A percentile compares a stretch with the other conserved stretches of the same genome.
Evolutionary conservation across 164 flowering plant genomes (phyloP).

Genomic region (Magnolia sinica): DNA sequence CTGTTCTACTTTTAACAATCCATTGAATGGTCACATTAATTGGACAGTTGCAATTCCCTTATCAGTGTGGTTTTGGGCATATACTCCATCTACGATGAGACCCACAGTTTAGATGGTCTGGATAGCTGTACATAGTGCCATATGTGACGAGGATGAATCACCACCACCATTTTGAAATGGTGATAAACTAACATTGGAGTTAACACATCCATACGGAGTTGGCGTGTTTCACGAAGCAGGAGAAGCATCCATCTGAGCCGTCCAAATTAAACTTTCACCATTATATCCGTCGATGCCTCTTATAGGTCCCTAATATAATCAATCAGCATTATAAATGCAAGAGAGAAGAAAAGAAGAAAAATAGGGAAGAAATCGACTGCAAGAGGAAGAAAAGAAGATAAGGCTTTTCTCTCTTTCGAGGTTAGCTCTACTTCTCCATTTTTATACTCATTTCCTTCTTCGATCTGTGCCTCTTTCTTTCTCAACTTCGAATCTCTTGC

Average conservation of each 20-base stretch:
- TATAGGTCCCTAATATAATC: neutral
- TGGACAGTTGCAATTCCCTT: too few species aligned
- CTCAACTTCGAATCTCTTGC: neutral
- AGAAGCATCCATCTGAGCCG: neutral
- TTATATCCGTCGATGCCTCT: neutral
- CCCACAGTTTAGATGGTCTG: too few species aligned
- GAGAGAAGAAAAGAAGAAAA: neutral
- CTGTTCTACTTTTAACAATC: too few species aligned
- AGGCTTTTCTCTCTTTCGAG: neutral
- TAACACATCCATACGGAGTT: neutral
- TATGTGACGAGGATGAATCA: too few species aligned
- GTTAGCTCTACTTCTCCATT: neutral
- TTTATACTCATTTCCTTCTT: neutral
- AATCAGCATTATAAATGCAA: neutral
- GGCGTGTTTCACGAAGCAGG: conserved; percentile 7
- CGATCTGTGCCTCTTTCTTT: neutral
- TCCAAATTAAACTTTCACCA: neutral
- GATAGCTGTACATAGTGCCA: too few species aligned
- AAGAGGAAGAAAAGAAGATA: neutral
- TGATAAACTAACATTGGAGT: too few species aligned
- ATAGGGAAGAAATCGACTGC: neutral
- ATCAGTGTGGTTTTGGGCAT: too few species aligned
- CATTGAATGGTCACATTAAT: too few species aligned
- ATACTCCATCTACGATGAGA: too few species aligned
- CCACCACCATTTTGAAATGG: too few species aligned